Base-by-base conservation (phyloP, 495 filamentous ascomycete genomes). In the Daldinia grandis region DNA sequence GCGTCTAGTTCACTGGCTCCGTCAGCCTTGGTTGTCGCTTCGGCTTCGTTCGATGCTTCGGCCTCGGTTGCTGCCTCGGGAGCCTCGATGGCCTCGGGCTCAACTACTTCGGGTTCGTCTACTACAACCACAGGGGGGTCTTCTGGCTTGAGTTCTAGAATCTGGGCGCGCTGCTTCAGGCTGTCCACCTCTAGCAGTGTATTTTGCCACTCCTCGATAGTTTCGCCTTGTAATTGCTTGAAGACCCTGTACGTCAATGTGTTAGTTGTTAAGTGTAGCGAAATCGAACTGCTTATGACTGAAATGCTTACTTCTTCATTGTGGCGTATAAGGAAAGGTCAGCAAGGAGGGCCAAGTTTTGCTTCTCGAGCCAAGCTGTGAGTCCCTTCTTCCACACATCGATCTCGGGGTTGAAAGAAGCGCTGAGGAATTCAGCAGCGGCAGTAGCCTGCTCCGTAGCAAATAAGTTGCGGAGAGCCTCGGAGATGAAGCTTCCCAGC, bases 381-480 rank as follows among this genome's bases (percentile, higher is more conserved):
- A 71, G 49, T 14, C 58, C 40, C 57, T 62, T 51, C 49, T 24
- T 71, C 68, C 68, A 71, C 7, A 24, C 49, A 51, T 71, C 62
- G 49, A 71, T 58, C n/a, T 57, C 31, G 3, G 50, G 54, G 50
- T 27, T 54, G 33, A 66, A 31, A 9, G 57, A 33, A 4, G 38
- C 37, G 15, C 44, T 33, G 25, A 66, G 62, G 31, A 50, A 25
- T 33, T 61, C 51, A 9, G 68, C 68, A 9, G 63, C 62, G 53
- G 62, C 33, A 24, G 37, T 25, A 1, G 53, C 24, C 4, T 67
- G 44, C 21, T 63, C 68, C 15, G 37, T 15, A 19, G 51, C 58
- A 19, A 66, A n/a, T 54, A 71, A 33, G 21, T 59, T 58, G 0
- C 68, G 62, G 4, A 71, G 58, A 14, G 58, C 66, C 58, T 66